A percentile compares a stretch with the other conserved stretches of the same genome.
phyloP scores from a whole-genome alignment of 148 eudicot species.

The Amaranthus palmeri region DNA sequence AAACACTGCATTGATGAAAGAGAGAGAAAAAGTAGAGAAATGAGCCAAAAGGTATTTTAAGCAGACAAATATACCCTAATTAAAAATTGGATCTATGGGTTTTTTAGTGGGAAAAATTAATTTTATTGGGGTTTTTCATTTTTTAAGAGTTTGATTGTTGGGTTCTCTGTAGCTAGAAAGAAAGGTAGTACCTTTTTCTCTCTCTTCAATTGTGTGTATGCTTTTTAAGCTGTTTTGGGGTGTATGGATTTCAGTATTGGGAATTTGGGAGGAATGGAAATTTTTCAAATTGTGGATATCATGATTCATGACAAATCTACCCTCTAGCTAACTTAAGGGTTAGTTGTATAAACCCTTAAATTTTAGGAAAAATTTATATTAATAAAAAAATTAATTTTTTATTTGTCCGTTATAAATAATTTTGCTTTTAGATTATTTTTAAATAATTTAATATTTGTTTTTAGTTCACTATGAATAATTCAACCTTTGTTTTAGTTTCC shows the following conservation, averaged over 20 bases:
- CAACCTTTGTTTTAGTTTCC: too few relatives aligned
- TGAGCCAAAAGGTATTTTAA: background rate
- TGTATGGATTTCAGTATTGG: background rate
- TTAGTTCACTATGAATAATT: too few relatives aligned
- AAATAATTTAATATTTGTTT: too few relatives aligned
- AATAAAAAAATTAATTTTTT: background rate
- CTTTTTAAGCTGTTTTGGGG: constrained; percentile 13
- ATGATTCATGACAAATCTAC: constrained; percentile 15
- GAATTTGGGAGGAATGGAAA: constrained; percentile 1
- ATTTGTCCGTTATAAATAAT: too few relatives aligned
- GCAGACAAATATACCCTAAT: background rate
- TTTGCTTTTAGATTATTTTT: too few relatives aligned
- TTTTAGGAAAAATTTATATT: background rate
- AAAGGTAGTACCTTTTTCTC: constrained; percentile 4
- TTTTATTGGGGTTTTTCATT: background rate
- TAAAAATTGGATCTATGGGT: background rate
- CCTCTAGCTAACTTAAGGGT: background rate
- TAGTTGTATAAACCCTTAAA: constrained; percentile 14
- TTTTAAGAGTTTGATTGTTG: constrained; percentile 4
- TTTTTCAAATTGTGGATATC: background rate
- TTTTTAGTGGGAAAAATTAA: background rate
- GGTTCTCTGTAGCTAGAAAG: constrained; percentile 11
- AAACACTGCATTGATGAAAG: constrained; percentile 25
- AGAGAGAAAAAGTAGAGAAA: constrained; percentile 12
- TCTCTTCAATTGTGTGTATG: constrained; percentile 14